Evolutionary conservation across 768 basidiomycete genomes (phyloP).

Genomic region (Kwoniella sp.): DNA sequence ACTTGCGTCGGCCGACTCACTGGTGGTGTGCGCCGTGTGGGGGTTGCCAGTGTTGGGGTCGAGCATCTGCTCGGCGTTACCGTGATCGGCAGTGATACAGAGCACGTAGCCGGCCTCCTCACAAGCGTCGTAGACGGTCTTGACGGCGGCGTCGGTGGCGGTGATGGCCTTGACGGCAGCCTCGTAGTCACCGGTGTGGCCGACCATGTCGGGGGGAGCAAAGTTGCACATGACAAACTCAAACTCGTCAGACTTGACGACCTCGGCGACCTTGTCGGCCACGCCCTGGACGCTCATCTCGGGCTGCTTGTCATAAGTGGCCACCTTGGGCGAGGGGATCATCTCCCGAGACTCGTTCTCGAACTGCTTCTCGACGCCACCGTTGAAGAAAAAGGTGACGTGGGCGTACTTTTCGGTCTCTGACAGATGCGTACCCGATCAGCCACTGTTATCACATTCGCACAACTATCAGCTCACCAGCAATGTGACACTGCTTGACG

Average conservation of each 20-base stretch:
- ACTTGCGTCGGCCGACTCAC: conserved; percentile 14
- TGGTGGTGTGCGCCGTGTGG: conserved; percentile 59
- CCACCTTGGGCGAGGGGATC: conserved; percentile 87
- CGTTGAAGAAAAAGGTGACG: conserved; percentile 98
- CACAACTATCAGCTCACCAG: conserved; percentile 61
- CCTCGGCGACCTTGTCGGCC: conserved; percentile 85
- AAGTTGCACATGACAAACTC: conserved; percentile 98
- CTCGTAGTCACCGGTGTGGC: conserved; percentile 86
- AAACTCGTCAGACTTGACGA: conserved; percentile 64
- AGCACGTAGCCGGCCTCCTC: conserved; percentile 80
- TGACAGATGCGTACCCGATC: conserved; percentile 28
- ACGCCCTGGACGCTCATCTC: conserved; percentile 84
- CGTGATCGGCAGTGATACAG: conserved; percentile 86
- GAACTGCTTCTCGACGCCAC: conserved; percentile 90
- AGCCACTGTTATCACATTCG: neutral
- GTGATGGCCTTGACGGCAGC: conserved; percentile 84
- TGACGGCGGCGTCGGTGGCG: conserved; percentile 84
- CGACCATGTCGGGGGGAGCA: conserved; percentile 96
- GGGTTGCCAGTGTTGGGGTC: conserved; percentile 77
- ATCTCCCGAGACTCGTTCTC: conserved; percentile 73
- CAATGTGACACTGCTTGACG: conserved; percentile 81
- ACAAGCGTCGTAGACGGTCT: conserved; percentile 78
- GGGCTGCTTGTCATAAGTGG: conserved; percentile 88
- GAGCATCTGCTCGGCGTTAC: conserved; percentile 92
- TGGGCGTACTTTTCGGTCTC: conserved; percentile 99